These are phyloP conservation scores for Mortierella sp. DNA, from an alignment of 371 early-diverging fungal species.

Conservation along the genomic window DNA sequence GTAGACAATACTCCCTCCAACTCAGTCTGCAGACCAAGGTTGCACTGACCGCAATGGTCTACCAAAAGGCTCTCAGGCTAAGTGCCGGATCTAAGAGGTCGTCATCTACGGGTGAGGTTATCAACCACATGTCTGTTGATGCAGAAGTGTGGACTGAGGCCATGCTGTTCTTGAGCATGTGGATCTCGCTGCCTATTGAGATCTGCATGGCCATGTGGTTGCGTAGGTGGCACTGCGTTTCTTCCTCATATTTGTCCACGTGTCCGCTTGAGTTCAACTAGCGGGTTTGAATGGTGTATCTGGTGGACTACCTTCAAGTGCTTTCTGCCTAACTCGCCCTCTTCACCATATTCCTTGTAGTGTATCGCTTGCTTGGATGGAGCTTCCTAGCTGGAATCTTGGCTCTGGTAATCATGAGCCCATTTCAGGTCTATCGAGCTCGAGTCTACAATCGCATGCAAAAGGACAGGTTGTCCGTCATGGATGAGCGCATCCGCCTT, in stretches of 20 bases:
- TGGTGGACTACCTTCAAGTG: no score
- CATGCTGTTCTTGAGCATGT: conserved; percentile 16
- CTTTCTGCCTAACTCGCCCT: no score
- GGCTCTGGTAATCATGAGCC: conserved; percentile 60
- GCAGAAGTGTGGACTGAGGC: conserved; percentile 35
- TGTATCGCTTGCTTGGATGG: conserved; percentile 75
- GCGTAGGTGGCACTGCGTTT: conserved; percentile 19
- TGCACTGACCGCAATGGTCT: conserved; percentile 87
- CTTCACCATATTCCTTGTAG: background rate
- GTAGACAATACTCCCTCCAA: conserved; percentile 1
- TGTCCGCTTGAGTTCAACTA: no score
- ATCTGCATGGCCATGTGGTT: conserved; percentile 20
- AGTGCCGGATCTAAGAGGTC: conserved; percentile 82
- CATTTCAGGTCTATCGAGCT: conserved; percentile 69
- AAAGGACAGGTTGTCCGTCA: conserved; percentile 20
- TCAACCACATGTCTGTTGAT: conserved; percentile 79
- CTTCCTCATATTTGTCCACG: no score
- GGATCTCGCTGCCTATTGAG: conserved; percentile 35
- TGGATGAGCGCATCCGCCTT: conserved; percentile 39
- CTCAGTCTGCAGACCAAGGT: conserved; percentile 62
- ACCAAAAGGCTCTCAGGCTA: conserved; percentile 84
- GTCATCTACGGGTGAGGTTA: conserved; percentile 82
- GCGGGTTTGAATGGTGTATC: no score
- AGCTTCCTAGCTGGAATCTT: conserved; percentile 66
- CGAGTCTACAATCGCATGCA: conserved; percentile 20